Evolutionary conservation across 306 rosid species (phyloP).

Genomic region (Echinosophora koreensis): DNA sequence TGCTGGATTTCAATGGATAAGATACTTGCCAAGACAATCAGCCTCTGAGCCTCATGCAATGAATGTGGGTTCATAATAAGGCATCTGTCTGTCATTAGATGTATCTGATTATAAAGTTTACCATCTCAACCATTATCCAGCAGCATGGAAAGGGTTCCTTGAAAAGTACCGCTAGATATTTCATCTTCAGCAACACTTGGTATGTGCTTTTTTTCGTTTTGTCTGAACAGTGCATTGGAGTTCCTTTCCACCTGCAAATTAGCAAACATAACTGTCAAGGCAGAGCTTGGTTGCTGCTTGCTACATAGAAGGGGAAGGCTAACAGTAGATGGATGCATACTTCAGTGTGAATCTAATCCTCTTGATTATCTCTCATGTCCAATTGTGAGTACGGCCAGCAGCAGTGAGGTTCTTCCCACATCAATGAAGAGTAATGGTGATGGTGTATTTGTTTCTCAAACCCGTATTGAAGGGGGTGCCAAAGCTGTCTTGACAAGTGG

Average conservation of each 20-base stretch:
- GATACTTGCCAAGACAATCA: constrained; percentile 26
- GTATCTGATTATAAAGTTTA: constrained; percentile 1
- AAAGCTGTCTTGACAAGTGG: constrained; percentile 89
- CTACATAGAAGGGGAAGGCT: constrained; percentile 93
- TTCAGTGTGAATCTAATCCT: constrained; percentile 88
- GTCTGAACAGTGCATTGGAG: constrained; percentile 87
- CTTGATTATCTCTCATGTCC: constrained; percentile 91
- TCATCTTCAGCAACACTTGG: constrained; percentile 46
- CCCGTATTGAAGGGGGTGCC: constrained; percentile 97
- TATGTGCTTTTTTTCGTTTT: constrained; percentile 48
- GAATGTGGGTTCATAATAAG: constrained; percentile 9
- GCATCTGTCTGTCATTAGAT: constrained; percentile 15
- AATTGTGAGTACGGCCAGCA: constrained; percentile 76
- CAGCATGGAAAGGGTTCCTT: constrained; percentile 44
- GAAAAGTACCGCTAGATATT: constrained; percentile 4
- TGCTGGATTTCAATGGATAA: constrained; percentile 51
- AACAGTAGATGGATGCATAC: constrained; percentile 83
- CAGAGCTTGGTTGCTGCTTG: constrained; percentile 95
- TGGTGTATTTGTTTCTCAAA: constrained; percentile 85
- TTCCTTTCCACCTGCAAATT: constrained; percentile 87
- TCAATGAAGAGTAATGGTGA: constrained; percentile 54
- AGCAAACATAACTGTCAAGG: constrained; percentile 87
- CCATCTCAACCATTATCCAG: constrained; percentile 44
- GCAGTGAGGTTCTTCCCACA: constrained; percentile 55
- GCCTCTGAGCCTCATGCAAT: constrained; percentile 30